Evolutionary conservation across 2,329 filamentous ascomycete species (phyloP).

Genomic region (Verticillium alfalfae): DNA sequence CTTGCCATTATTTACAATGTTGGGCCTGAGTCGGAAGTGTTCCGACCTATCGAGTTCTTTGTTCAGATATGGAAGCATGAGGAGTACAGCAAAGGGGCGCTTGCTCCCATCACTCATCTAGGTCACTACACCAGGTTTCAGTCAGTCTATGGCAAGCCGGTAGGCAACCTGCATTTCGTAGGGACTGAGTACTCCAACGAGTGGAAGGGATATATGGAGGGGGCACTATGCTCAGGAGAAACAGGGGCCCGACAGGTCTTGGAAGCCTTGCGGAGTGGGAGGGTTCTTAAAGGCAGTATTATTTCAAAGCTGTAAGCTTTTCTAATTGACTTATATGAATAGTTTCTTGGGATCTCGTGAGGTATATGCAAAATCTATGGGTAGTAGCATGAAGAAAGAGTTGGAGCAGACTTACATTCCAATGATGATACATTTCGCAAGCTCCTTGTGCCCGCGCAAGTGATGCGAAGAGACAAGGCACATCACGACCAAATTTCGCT

Average conservation of each 20-base stretch:
- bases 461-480: too few species aligned
- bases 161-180: constrained; percentile 44
- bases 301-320: background rate
- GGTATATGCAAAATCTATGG: too few species aligned
- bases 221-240: constrained; percentile 41
- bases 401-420: too few species aligned
- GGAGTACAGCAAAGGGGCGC: constrained; percentile 23
- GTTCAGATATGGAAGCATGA: constrained; percentile 27
- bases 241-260: background rate
- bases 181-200: constrained; percentile 46
- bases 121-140: constrained; percentile 21
- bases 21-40: constrained; percentile 11
- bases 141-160: constrained; percentile 21
- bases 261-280: background rate
- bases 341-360: too few species aligned
- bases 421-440: too few species aligned
- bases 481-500: too few species aligned
- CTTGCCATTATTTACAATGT: constrained; percentile 21
- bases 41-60: constrained; percentile 20
- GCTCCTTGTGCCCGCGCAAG: too few species aligned
- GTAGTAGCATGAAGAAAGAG: too few species aligned
- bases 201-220: constrained; percentile 57
- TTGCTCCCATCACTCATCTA: constrained; percentile 24
- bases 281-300: background rate
- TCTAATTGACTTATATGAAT: too few species aligned